Evolutionary conservation across 106 monocot species (phyloP), one percentile per base, ranked within the genome.

Genomic region (Dendrobium chrysotoxum): DNA sequence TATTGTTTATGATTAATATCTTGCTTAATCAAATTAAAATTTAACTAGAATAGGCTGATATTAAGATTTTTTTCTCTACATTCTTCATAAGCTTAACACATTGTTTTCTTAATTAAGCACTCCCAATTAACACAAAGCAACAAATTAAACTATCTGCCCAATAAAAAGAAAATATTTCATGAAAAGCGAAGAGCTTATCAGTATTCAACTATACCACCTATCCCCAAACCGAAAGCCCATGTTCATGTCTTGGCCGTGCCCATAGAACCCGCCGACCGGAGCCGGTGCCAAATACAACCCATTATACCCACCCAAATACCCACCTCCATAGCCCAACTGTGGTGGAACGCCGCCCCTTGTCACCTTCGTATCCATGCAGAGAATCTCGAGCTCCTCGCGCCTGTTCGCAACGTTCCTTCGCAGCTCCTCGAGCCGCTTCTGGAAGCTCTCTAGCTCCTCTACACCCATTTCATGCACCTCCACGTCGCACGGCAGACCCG

Each of bases 391-490:
- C 41, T 74, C 74, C n/a, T 40, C 74, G 13, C 41, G 74, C 41
- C 74, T 41, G n/a, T 4, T n/a, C 74, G 74, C 41, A 15, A 74
- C 74, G n/a, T 23, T 74, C 21, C 74, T 20, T 28, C 41, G 41
- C 40, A 74, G 6, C 74, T n/a, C 74, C 41, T 74, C 74, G 7
- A 74, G 41, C 13, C 41, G 0, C 11, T 42, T 40, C 39, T 74
- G 74, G 20, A 42, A 40, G 39, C 74, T 74, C 41, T 74, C 74
- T 5, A 74, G 42, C 41, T 74, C 74, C n/a, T 74, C 74, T 35
- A 74, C 1, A 2, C 40, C n/a, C 74, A 74, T 40, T 15, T 74
- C 40, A 13, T 74, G 74, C 6, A 74, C 74, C 74, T 74, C 41
- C 74, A 74, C 10, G 41, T 74, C 74, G 70, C 28, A 70, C 35